Conservation (phyloP, 768 basidiomycete genomes). For the Sporobolomyces roseus region DNA sequence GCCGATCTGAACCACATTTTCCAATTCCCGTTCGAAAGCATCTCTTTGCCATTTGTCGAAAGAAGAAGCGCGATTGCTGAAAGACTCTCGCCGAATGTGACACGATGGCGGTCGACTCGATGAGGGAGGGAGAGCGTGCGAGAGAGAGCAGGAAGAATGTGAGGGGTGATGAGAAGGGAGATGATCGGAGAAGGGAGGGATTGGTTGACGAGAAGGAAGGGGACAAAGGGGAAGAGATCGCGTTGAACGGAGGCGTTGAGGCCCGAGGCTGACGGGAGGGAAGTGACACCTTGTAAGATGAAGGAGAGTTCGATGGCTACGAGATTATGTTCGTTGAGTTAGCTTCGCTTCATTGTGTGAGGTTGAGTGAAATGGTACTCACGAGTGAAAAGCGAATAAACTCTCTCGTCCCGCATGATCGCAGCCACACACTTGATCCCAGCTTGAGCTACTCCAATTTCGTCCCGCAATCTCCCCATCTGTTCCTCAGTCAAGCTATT, state of each 20-base stretch:
- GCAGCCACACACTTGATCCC: slow-evolving; percentile 25
- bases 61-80: slow-evolving; percentile 14
- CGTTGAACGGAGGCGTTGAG: slow-evolving; percentile 20
- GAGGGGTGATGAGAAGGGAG: not conserved
- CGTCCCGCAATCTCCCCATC: slow-evolving; percentile 36
- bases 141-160: slow-evolving; percentile 5
- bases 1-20: slow-evolving; percentile 1
- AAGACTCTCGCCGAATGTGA: slow-evolving; percentile 23
- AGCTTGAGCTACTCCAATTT: slow-evolving; percentile 33
- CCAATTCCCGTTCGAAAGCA: not conserved
- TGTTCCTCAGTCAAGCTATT: slow-evolving; percentile 30
- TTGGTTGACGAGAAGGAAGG: slow-evolving; percentile 25
- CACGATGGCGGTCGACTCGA: slow-evolving; percentile 24
- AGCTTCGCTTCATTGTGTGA: not conserved
- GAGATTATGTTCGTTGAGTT: too few relatives aligned
- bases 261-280: not conserved
- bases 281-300: slow-evolving; percentile 11
- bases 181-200: not conserved
- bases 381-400: slow-evolving; percentile 18
- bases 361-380: not conserved
- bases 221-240: slow-evolving; percentile 35
- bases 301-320: slow-evolving; percentile 4
- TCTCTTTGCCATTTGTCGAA: not conserved
- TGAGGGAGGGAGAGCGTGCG: slow-evolving; percentile 16
- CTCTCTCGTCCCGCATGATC: not conserved